These are phyloP conservation scores for Aeschynomene evenia DNA, from an alignment of 306 rosid genomes.

Conservation along the genomic window DNA sequence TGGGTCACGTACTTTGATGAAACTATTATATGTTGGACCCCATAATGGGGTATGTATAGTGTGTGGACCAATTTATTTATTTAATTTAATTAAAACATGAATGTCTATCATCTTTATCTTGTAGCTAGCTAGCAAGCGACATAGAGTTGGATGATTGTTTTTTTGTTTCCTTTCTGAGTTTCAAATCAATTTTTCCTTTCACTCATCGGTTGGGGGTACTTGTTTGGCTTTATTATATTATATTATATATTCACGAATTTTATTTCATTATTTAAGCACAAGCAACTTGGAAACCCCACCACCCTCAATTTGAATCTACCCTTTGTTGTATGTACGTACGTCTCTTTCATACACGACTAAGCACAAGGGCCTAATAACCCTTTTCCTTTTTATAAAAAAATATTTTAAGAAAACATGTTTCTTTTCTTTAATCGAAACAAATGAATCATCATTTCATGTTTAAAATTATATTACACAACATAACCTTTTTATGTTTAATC, in stretches of 20 bases:
- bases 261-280: constrained; percentile 30
- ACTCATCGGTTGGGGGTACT: constrained; percentile 36
- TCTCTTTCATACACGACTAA: constrained; percentile 36
- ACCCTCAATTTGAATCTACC: constrained; percentile 21
- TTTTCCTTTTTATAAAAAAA: neutral
- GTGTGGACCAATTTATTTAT: constrained; percentile 42
- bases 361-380: constrained; percentile 29
- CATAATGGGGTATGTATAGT: constrained; percentile 8
- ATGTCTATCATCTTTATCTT: constrained; percentile 30
- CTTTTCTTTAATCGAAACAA: constrained; percentile 7
- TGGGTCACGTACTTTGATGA: constrained; percentile 48
- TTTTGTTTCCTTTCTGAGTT: constrained; percentile 38
- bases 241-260: constrained; percentile 30
- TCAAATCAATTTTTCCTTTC: constrained; percentile 19
- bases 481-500: too few species aligned
- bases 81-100: too few species aligned
- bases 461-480: too few species aligned
- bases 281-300: constrained; percentile 38
- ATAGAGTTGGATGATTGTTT: constrained; percentile 37
- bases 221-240: constrained; percentile 46
- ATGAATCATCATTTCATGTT: too few species aligned
- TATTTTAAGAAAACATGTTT: neutral
- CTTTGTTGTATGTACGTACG: constrained; percentile 3
- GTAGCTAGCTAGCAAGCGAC: too few species aligned
- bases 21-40: constrained; percentile 26